Base-by-base conservation (phyloP, 2,329 filamentous ascomycete species). In the Thelonectria discophora region DNA sequence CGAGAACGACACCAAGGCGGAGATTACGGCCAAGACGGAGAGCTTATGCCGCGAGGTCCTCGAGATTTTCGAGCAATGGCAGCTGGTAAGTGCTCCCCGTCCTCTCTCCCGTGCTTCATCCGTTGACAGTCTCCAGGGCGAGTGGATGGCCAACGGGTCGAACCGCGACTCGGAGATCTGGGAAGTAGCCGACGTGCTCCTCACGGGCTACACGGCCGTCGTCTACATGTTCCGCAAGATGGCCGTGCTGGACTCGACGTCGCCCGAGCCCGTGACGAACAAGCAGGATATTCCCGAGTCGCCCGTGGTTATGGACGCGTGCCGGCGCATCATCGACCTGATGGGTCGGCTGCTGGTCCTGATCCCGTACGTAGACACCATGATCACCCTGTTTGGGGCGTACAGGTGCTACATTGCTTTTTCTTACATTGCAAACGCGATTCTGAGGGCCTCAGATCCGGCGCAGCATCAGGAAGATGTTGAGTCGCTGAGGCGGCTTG, bases 171-270 rank as follows among this genome's bases (percentile, higher is more conserved):
- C 65, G 11, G 68, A 75, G 2, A 58, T 68, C 0, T 76, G 73
- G 73, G 58, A 67, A 4, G 64, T 74, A 1, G 65, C 61, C 11
- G 74, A 76, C 21, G 64, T 73, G n/a, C 62, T 72, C 5, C 55
- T 76, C 5, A 72, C 70, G 0, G 72, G 73, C 1, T 74, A 74
- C 43, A 74, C 71, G 4, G 72, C 67, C 53, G 69, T 75, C 49
- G 70, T 76, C 27, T 76, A 74, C 62, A 76, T 76, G 73, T 72
- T 75, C 18, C 71, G 74, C 48, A 76, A 75, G 49, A 70, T 71
- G 63, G 64, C 65, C 18, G 60, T 71, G 8, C 66, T 74, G 11
- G 60, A 71, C 49, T 68, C 69, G 1, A 70, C 56, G n/a, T 73
- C 71, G 4, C 73, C 72, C 1, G 60, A 59, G 2, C 71, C 70